Conservation (phyloP, 108 stramenopile genomes). For the Fistulifera solaris region DNA sequence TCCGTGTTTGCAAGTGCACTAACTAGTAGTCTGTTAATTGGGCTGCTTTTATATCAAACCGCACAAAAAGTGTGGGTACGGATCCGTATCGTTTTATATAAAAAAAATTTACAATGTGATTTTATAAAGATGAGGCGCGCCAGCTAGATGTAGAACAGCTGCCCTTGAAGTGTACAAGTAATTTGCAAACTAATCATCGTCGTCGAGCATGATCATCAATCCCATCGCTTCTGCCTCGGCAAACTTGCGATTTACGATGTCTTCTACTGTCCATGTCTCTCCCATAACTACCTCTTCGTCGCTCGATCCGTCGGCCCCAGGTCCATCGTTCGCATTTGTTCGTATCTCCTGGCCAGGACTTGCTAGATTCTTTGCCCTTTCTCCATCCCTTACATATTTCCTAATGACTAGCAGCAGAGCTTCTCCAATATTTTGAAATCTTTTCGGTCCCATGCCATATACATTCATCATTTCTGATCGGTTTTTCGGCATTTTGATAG, state of each 20-base stretch:
- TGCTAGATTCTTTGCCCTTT: slow-evolving; percentile 3
- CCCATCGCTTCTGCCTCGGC: neutral
- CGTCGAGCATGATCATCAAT: neutral
- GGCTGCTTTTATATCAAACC: too few species aligned
- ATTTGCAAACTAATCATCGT: too few species aligned
- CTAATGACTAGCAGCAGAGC: neutral
- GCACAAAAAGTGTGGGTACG: too few species aligned
- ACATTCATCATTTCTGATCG: slow-evolving; percentile 3
- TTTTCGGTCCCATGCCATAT: slow-evolving; percentile 2
- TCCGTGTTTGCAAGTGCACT: too few species aligned
- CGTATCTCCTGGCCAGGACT: too few species aligned
- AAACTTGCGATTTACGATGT: slow-evolving; percentile 3
- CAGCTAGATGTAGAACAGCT: too few species aligned
- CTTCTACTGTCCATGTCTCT: neutral
- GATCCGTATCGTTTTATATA: too few species aligned
- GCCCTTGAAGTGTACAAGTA: too few species aligned
- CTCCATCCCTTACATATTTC: slow-evolving; percentile 1
- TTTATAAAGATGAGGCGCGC: too few species aligned
- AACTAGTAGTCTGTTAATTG: too few species aligned
- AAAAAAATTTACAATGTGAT: too few species aligned
- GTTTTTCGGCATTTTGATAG: neutral
- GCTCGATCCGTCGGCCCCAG: neutral
- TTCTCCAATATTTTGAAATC: neutral
- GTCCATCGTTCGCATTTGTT: too few species aligned
- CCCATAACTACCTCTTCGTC: neutral